Base-by-base conservation (phyloP, 805 yeast species). In the Metschnikowia reukaufii region DNA sequence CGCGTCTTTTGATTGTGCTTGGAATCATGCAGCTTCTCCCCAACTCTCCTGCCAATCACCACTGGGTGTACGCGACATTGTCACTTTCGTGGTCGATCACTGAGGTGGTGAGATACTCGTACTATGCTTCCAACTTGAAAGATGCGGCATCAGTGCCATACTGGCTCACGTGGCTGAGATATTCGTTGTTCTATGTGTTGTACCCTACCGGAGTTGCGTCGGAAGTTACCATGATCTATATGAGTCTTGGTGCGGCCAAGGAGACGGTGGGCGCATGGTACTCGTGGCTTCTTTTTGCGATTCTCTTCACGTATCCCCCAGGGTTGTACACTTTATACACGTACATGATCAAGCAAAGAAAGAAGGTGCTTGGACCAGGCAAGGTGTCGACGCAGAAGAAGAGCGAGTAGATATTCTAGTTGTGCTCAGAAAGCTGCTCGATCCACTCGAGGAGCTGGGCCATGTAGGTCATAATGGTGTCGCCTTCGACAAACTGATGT, bases 161-260 rank as follows among this genome's bases (percentile, higher is more conserved):
- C 32, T 62, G 70, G 61, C 73, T 92, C 55, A 78, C 83, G 16
- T 78, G 84, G 76, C 68, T 89, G 53, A 79, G 99, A 60, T 94
- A 94, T 75, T 86, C 87, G 52, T 70, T 88, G 21, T 94, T 94
- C 67, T 78, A 79, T 55, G 79, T 88, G 2, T 72, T 94, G 54
- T 94, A 94, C 61, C 99, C 99, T 16, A 66, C 86, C 17, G 99
- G 99, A 2, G 97, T 91, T n/a, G 79, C 86, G 1, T 82, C 92
- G 51, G 99, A 94, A 65, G 73, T 86, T 49, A 60, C 74, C 30
- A 79, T 89, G 68, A 76, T 88, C 49, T 84, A 80, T 67, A 66
- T 81, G 46, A 83, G 96, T 0, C 72, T 92, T 42, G 77, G 75
- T n/a, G 80, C 78, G 39, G 96, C 96, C n/a, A 76, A 70, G 42